These are phyloP conservation scores for Helianthus tuberosus DNA, from an alignment of 129 eudicot species.

Conservation along the genomic window DNA sequence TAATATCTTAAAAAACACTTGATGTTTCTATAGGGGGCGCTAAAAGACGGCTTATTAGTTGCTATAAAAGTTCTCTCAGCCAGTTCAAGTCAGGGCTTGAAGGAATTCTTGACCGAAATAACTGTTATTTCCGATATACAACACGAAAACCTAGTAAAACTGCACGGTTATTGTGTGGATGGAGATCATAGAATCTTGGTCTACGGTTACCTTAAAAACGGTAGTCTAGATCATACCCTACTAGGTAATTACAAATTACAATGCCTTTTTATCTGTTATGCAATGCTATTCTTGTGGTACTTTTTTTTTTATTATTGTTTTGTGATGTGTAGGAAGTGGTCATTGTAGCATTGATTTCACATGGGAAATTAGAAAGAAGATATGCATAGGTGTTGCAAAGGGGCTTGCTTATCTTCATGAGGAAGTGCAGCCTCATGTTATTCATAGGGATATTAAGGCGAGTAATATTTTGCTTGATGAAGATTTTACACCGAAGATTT, in stretches of 20 bases:
- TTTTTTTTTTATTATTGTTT: neutral
- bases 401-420: conserved; percentile 92
- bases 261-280: neutral
- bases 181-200: conserved; percentile 73
- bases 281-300: neutral
- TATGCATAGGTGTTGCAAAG: conserved; percentile 74
- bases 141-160: conserved; percentile 81
- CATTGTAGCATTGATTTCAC: conserved; percentile 46
- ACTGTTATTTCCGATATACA: conserved; percentile 62
- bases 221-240: conserved; percentile 80
- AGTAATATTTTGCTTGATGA: conserved; percentile 92
- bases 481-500: conserved; percentile 78
- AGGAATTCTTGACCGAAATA: conserved; percentile 78
- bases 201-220: conserved; percentile 79
- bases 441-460: conserved; percentile 91
- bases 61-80: conserved; percentile 84
- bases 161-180: conserved; percentile 86
- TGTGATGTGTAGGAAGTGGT: conserved; percentile 38
- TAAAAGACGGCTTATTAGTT: conserved; percentile 63
- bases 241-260: conserved; percentile 52
- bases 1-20: conserved; percentile 10
- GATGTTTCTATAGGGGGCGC: conserved; percentile 54
- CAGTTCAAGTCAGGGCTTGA: conserved; percentile 75
- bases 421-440: conserved; percentile 69
- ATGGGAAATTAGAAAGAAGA: conserved; percentile 64